Base-by-base conservation (phyloP, 306 rosid genomes). In the Glycyrrhiza uralensis region DNA sequence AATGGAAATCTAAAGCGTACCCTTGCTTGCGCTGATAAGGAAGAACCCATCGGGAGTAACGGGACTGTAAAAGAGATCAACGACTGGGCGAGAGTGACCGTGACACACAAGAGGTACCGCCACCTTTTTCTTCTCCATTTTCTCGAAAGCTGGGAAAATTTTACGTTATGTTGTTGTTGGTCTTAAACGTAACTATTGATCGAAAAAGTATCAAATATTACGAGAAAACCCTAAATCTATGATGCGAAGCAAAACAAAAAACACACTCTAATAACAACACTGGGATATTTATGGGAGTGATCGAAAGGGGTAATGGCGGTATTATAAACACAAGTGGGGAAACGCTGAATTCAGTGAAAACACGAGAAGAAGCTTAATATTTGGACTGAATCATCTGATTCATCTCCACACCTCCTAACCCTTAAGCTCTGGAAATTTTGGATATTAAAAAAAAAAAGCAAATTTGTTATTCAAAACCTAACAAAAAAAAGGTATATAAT, bases 21-120 rank as follows among this genome's bases (percentile, higher is more conserved):
- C 99, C 80, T 94, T 94, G 92, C 99, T 94, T 59, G 99, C 99
- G 70, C 99, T 94, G 80, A 94, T 91, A 76, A 92, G 90, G 59
- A 92, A 92, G 84, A 87, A 92, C 0, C 97, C 97, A 86, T 92
- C 97, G 10, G 96, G 90, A 41, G 97, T 92, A 54, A 89, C 76
- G 9, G 96, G 97, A 76, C 97, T 92, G 82, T 92, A 92, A 70
- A 74, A 92, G 66, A 92, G 89, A 89, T 92, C 97, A 54, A 92
- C 97, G 29, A 92, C 97, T 12, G 97, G 97, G 50, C 97, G 90
- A 67, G 97, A 92, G 82, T 92, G 96, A 15, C 97, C 97, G 50
- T 87, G 97, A 74, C 97, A 92, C 7, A 89, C 94, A 19, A 92
- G 90, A 18, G 97, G 97, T 15, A 87, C 75, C 18, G 88, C 79